Conservation (phyloP, 176 grass and related monocot genomes). For the Stipa capillata region DNA sequence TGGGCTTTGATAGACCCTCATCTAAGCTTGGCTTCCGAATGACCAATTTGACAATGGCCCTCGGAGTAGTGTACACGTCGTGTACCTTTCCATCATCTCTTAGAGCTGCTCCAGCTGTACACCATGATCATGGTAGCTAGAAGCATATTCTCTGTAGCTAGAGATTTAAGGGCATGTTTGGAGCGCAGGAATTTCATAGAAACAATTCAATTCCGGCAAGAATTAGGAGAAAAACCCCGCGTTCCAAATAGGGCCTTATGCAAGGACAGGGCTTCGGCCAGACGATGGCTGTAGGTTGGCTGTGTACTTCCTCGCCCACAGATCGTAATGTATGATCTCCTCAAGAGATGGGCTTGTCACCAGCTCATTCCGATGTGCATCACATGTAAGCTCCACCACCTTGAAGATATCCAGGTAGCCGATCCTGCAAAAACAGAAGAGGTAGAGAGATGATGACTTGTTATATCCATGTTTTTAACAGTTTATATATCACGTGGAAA, state of each 20-base stretch:
- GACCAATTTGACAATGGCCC: neutral
- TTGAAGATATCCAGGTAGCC: slow-evolving; percentile 91
- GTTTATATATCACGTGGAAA: neutral
- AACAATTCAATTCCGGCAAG: neutral
- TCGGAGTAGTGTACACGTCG: neutral
- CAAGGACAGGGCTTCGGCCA: slow-evolving; percentile 60
- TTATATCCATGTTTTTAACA: neutral
- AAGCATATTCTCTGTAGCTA: neutral
- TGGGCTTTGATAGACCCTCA: neutral
- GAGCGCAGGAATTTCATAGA: neutral
- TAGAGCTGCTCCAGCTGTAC: slow-evolving; percentile 7
- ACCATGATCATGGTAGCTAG: neutral
- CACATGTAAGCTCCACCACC: slow-evolving; percentile 78
- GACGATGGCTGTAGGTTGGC: slow-evolving; percentile 45
- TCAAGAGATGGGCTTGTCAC: slow-evolving; percentile 62
- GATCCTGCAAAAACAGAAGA: slow-evolving; percentile 49
- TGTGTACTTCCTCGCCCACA: slow-evolving; percentile 75
- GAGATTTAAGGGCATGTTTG: too few species aligned
- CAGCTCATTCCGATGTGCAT: slow-evolving; percentile 74
- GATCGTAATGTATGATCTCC: slow-evolving; percentile 90
- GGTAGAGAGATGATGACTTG: neutral
- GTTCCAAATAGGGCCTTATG: neutral
- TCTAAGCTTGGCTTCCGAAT: slow-evolving; percentile 18
- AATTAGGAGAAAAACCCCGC: neutral
- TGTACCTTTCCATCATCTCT: neutral